Base-by-base conservation (phyloP, 352 stramenopile species). In the Plasmopara muralis region DNA sequence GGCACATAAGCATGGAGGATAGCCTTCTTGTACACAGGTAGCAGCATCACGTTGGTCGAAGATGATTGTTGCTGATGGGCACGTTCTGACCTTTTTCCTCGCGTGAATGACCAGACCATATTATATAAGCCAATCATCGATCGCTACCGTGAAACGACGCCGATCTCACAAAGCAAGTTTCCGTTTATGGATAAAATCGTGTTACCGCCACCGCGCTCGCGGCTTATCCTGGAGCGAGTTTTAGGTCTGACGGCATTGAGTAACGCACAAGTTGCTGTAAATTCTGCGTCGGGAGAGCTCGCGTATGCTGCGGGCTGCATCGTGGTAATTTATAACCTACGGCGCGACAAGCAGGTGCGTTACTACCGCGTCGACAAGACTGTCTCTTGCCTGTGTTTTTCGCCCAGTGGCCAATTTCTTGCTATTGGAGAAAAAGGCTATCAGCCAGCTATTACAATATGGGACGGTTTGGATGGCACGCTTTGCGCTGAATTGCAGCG, bases 241-340 rank as follows among this genome's bases (percentile, higher is more conserved):
- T 54, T 93, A 47, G 83, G 83, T 13, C 55, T 91, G 9, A 91
- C 83, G 5, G 77, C 75, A 31, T 58, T 78, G 0, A 88, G 74
- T 58, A 93, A 93, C 42, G 66, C 74, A 7, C 80, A 83, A 68
- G 61, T 93, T 43, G 75, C 74, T 4, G 79, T 93, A 20, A 90
- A 89, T 50, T 72, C 72, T 13, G 72, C 76, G 37, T 89, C 77
- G 8, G 79, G 81, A 6, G 83, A 96, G 63, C 72, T 93, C 54
- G 86, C 85, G 46, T 96, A 93, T 59, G 68, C 83, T 4, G 85
- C 86, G 4, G 86, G 86, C 7, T 92, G 83, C 55, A 89, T 95
- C 39, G 86, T 95, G 43, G 86, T 96, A n/a, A 75, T 96, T 41
- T 96, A 94, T 76, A 93, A 89, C 64, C 51, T 90, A 25, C 65